phyloP scores from a whole-genome alignment of 306 rosid species.

The Prunus fruticosa region DNA sequence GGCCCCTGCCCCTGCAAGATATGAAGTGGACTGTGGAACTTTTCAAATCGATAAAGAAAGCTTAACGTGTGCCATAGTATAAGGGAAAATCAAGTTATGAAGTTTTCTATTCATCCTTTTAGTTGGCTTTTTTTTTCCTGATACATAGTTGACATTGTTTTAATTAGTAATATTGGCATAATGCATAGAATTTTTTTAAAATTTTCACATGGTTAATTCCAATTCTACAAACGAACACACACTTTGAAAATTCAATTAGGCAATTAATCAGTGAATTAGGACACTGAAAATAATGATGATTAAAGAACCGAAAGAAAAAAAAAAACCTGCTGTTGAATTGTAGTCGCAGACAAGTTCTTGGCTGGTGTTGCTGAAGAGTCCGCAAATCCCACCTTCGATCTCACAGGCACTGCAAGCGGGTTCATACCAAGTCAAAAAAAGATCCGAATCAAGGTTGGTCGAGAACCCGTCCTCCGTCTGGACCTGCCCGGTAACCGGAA shows the following conservation, averaged over 20 bases:
- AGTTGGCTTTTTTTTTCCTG: conserved; percentile 11
- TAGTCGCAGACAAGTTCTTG: conserved; percentile 39
- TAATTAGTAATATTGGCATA: neutral
- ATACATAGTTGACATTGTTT: neutral
- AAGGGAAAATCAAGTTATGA: neutral
- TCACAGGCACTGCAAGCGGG: conserved; percentile 64
- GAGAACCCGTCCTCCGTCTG: conserved; percentile 16
- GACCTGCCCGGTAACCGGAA: conserved; percentile 40
- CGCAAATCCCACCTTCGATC: conserved; percentile 40
- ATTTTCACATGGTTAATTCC: too few species aligned
- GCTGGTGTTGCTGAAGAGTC: conserved; percentile 39
- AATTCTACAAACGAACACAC: too few species aligned
- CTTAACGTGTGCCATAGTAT: neutral
- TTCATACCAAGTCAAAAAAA: conserved; percentile 44
- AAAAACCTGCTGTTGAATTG: conserved; percentile 38
- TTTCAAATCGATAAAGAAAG: neutral
- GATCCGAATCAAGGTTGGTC: conserved; percentile 36
- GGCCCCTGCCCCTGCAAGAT: neutral
- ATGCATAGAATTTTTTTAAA: too few species aligned
- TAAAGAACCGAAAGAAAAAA: neutral
- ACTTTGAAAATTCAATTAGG: neutral
- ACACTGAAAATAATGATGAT: too few species aligned
- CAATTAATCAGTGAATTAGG: neutral
- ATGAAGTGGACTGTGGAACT: neutral
- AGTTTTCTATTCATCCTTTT: neutral